Conservation (phyloP, 306 rosid genomes). For the Sicyos baderoa region DNA sequence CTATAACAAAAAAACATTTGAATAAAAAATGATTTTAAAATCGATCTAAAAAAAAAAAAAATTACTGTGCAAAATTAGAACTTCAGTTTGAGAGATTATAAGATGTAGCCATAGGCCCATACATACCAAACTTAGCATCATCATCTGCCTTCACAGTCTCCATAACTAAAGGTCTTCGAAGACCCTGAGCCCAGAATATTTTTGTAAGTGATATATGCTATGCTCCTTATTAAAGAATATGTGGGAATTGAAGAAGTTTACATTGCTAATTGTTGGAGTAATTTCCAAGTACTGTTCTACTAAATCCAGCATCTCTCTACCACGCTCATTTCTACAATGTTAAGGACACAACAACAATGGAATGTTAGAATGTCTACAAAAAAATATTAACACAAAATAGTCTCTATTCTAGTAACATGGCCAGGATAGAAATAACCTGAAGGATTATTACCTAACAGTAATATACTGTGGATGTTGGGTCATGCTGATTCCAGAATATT, state of each 20-base stretch:
- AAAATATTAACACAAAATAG: neutral
- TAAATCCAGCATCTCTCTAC: constrained; percentile 77
- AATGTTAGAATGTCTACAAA: neutral
- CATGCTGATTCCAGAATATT: constrained; percentile 86
- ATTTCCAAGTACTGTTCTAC: constrained; percentile 62
- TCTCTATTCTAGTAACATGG: constrained; percentile 2
- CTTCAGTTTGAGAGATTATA: neutral
- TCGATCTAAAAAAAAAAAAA: neutral
- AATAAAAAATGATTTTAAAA: neutral
- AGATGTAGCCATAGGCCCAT: constrained; percentile 6
- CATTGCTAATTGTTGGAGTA: constrained; percentile 54
- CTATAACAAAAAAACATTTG: neutral
- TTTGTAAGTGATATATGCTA: neutral
- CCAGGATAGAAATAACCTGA: neutral
- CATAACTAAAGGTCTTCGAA: constrained; percentile 67
- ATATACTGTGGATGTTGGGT: constrained; percentile 93
- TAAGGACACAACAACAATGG: constrained; percentile 13
- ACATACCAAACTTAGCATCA: constrained; percentile 73
- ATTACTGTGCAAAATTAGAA: neutral
- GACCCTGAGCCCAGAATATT: constrained; percentile 49
- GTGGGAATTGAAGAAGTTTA: constrained; percentile 29
- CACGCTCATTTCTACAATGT: constrained; percentile 75
- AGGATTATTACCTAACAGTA: constrained; percentile 63
- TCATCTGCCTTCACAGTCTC: constrained; percentile 98
- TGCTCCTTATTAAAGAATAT: neutral